Conservation (phyloP, 208 protist genomes). For the Endotrypanum monterogeii region DNA sequence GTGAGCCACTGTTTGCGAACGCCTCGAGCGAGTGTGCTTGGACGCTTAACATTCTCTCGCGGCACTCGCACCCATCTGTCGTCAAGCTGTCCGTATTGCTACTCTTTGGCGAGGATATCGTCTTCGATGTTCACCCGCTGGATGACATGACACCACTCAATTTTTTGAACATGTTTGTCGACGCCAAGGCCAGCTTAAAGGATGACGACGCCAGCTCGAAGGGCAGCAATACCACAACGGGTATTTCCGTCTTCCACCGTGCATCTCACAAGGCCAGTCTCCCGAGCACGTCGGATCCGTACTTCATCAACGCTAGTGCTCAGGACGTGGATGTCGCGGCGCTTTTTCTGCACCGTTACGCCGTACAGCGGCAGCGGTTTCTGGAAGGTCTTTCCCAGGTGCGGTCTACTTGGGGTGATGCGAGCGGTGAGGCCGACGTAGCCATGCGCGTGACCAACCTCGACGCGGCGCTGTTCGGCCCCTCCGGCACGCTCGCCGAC, state of each 20-base stretch:
- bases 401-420: conserved; percentile 84
- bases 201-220: conserved; percentile 34
- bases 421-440: conserved; percentile 82
- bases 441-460: conserved; percentile 67
- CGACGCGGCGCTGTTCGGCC: conserved; percentile 82
- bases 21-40: conserved; percentile 78
- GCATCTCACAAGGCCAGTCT: conserved; percentile 62
- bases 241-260: conserved; percentile 83
- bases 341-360: conserved; percentile 90
- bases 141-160: conserved; percentile 88
- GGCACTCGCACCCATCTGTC: conserved; percentile 90
- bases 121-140: conserved; percentile 90
- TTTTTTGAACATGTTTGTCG: conserved; percentile 91
- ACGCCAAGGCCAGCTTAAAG: conserved; percentile 64
- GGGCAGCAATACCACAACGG: conserved; percentile 32
- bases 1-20: conserved; percentile 86
- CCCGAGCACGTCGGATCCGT: conserved; percentile 84
- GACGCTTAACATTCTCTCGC: conserved; percentile 76
- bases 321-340: conserved; percentile 84
- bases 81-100: conserved; percentile 87
- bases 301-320: conserved; percentile 85
- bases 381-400: conserved; percentile 78
- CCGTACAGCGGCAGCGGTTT: conserved; percentile 89
- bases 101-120: conserved; percentile 84
- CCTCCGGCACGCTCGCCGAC: conserved; percentile 50